A percentile compares a stretch with the other conserved stretches of the same genome.
These are phyloP conservation scores for Rhizopogon roseolus DNA, from an alignment of 768 basidiomycete species.

Conservation along the genomic window DNA sequence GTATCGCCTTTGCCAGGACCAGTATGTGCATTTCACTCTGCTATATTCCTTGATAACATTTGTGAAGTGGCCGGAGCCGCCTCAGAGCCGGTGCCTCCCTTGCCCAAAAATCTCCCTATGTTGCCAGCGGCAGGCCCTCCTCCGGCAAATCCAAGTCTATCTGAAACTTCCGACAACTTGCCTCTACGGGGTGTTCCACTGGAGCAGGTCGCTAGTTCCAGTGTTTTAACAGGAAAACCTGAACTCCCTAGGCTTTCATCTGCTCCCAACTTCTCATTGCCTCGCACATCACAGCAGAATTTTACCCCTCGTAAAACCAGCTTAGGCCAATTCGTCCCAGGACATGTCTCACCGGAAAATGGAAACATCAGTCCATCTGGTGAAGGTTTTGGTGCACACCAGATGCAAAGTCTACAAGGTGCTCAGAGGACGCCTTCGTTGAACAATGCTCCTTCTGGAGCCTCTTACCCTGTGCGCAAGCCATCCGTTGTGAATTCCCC, in stretches of 20 bases:
- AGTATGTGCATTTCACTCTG: constrained; percentile 42
- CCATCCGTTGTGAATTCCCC: constrained; percentile 13
- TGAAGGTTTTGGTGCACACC: constrained; percentile 3
- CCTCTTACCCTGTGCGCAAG: constrained; percentile 16
- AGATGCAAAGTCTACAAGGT: constrained; percentile 1
- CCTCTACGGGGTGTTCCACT: background rate
- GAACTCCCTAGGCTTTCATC: background rate
- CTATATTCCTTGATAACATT: background rate
- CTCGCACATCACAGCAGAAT: constrained; percentile 3
- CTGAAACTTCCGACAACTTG: background rate
- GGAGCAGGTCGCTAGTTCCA: background rate
- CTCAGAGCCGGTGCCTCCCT: constrained; percentile 64
- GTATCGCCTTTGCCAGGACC: constrained; percentile 73
- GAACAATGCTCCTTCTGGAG: constrained; percentile 13
- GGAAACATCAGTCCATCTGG: constrained; percentile 1
- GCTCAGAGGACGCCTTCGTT: constrained; percentile 14
- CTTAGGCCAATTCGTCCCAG: background rate
- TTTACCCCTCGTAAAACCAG: constrained; percentile 4
- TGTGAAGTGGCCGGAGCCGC: constrained; percentile 49
- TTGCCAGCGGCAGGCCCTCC: constrained; percentile 9
- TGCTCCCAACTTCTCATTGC: constrained; percentile 2
- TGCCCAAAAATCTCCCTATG: constrained; percentile 41
- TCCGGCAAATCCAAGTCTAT: background rate
- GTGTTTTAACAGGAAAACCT: background rate
- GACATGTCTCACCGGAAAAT: constrained; percentile 4